These are phyloP conservation scores for Vaccinium darrowii DNA, from an alignment of 148 eudicot genomes.

Conservation along the genomic window DNA sequence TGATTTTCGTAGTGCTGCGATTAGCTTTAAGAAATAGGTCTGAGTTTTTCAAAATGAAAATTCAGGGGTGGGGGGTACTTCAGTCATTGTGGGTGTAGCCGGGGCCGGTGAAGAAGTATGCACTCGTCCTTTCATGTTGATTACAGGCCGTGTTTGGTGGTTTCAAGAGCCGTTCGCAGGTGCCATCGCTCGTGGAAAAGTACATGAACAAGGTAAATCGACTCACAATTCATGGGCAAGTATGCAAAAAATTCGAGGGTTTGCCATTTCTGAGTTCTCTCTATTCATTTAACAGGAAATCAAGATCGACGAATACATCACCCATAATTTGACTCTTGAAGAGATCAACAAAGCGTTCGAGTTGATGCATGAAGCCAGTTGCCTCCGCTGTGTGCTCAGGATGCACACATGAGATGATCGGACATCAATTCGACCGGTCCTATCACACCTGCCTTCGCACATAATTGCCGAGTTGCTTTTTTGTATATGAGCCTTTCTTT, in stretches of 20 bases:
- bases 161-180: slow-evolving; percentile 98
- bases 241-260: too few species aligned
- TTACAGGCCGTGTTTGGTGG: slow-evolving; percentile 99
- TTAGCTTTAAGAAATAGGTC: not conserved
- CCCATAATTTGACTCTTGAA: slow-evolving; percentile 64
- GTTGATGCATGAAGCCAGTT: slow-evolving; percentile 78
- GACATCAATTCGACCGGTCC: not conserved
- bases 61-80: slow-evolving; percentile 98
- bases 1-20: not conserved
- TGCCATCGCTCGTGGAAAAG: slow-evolving; percentile 97
- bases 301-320: slow-evolving; percentile 96
- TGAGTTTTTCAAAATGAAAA: not conserved
- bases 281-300: slow-evolving; percentile 58
- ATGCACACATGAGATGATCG: not conserved
- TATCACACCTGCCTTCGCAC: not conserved
- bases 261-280: not conserved
- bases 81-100: slow-evolving; percentile 96
- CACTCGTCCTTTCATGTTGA: slow-evolving; percentile 92
- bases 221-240: not conserved
- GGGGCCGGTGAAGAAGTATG: slow-evolving; percentile 93
- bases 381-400: slow-evolving; percentile 84
- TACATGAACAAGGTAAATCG: slow-evolving; percentile 75
- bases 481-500: not conserved
- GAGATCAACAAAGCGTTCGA: slow-evolving; percentile 90
- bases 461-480: not conserved